Evolutionary conservation across 441 rosid genomes (phyloP), one percentile per base, ranked within the genome.

Genomic region (Geranium incanum): DNA sequence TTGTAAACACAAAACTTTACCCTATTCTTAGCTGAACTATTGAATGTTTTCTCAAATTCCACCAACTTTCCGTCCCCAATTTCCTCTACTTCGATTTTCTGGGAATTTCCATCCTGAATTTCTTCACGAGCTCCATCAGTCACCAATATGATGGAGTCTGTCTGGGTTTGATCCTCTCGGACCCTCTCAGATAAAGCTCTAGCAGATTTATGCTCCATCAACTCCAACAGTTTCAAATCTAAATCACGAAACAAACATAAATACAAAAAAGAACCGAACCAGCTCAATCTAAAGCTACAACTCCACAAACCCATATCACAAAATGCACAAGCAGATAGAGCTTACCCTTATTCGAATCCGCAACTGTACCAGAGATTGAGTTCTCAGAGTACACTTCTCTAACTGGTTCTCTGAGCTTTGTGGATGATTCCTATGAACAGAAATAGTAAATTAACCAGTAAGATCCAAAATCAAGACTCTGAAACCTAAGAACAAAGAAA

Each of bases 131-230:
- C 57, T 21, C 71, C 75, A 70, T 70, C 78, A 62, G 84, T 85
- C 70, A 87, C 85, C 82, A 74, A 81, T 70, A 78, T 80, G 79
- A 91, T 87, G 81, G 82, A 66, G 79, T 71, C 68, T 33, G 70
- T 55, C 63, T 69, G 78, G 68, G 89, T 81, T 52, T 78, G 86
- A 60, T 19, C 72, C 19, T 77, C 83, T 11, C 79, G 84, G 63
- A 60, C 72, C 12, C 92, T 77, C n/a, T 93, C 76, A 0, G 89
- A 89, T 69, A 91, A 85, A 45, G 83, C 89, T 69, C 95, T 84
- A 55, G 87, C 82, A 80, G 84, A 82, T 50, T 81, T 76, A 73
- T 85, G 93, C 80, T 91, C 95, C 71, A 77, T 76, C 1, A 76
- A 28, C 21, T 81, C 91, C 57, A 72, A 39, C 19, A 67, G 72